Base-by-base conservation (phyloP, 176 grass and related monocot species). In the Musa troglodytarum region DNA sequence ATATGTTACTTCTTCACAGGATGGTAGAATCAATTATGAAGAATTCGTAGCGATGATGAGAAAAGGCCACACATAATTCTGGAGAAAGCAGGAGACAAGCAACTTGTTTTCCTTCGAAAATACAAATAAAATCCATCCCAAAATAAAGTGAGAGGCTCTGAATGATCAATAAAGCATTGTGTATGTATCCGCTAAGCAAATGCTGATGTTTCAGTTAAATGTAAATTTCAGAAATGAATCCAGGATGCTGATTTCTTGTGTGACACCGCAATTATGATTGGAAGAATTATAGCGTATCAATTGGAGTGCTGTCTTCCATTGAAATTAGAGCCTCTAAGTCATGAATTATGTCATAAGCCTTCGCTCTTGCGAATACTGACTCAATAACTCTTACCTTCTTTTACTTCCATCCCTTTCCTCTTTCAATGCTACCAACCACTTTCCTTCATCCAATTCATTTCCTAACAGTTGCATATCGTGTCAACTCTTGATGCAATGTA, bases 1-100 rank as follows among this genome's bases (percentile, higher is more conserved):
- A 49, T 17, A 11, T 50, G 21, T 19, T 69, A 1, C 5, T 50
- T 50, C 50, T 69, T 9, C 49, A 69, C 67, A 69, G 67, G 93
- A 96, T 65, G 87, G 87, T 20, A 92, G 49, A 72, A 92, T 96
- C 26, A 87, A 86, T 72, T 92, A 90, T 49, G 89, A 83, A 76
- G 89, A 97, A 70, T 92, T 97, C 80, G 89, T 50, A 19, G 29
- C 67, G n/a, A 69, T 69, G 61, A 82, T 81, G 79, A 81, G 70
- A 26, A 80, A 29, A 69, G 34, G 67, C 8, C 67, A 69, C 17
- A 20, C 67, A 69, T 69, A 34, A 69, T 3, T n/a, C 29, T 50
- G 16, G 16, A 69, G 67, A 49, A 69, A 49, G 67, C 15, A 19
- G 23, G 16, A 34, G 67, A 69, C 20, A 11, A 50, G 16, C 34